A percentile compares a stretch with the other conserved stretches of the same genome.
Evolutionary conservation across 305 asterid species (phyloP).

Genomic region (Andrographis paniculata): DNA sequence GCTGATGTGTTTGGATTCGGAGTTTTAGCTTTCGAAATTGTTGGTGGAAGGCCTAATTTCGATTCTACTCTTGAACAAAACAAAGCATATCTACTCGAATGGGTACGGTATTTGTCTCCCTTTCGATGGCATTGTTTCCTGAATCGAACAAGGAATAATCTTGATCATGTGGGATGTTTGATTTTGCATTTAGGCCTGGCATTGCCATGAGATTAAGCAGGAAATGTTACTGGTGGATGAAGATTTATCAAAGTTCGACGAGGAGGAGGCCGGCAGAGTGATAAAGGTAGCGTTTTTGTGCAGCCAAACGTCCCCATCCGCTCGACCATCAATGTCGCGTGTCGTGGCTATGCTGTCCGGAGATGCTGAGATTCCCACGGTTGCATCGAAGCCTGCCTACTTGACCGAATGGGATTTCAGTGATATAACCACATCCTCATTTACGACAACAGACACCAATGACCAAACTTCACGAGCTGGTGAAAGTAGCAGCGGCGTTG

Average conservation of each 20-base stretch:
- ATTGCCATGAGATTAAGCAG: slow-evolving; percentile 43
- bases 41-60: slow-evolving; percentile 71
- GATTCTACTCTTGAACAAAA: slow-evolving; percentile 48
- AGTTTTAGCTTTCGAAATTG: slow-evolving; percentile 64
- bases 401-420: slow-evolving; percentile 57
- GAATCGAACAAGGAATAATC: too few relatives aligned
- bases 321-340: slow-evolving; percentile 81
- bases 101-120: slow-evolving; percentile 33
- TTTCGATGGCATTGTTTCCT: not conserved
- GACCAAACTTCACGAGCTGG: slow-evolving; percentile 6
- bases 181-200: slow-evolving; percentile 59
- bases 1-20: slow-evolving; percentile 74
- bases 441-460: not conserved
- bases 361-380: slow-evolving; percentile 48
- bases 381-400: slow-evolving; percentile 55
- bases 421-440: slow-evolving; percentile 31
- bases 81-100: slow-evolving; percentile 62
- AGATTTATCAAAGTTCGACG: slow-evolving; percentile 27
- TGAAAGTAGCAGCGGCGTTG: not conserved
- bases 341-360: slow-evolving; percentile 83
- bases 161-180: not conserved
- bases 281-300: slow-evolving; percentile 61
- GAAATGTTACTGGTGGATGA: slow-evolving; percentile 55
- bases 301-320: slow-evolving; percentile 66
- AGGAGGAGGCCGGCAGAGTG: slow-evolving; percentile 35